Evolutionary conservation across 1,284 basidiomycete species (phyloP).

Genomic region (Boletus sp.): DNA sequence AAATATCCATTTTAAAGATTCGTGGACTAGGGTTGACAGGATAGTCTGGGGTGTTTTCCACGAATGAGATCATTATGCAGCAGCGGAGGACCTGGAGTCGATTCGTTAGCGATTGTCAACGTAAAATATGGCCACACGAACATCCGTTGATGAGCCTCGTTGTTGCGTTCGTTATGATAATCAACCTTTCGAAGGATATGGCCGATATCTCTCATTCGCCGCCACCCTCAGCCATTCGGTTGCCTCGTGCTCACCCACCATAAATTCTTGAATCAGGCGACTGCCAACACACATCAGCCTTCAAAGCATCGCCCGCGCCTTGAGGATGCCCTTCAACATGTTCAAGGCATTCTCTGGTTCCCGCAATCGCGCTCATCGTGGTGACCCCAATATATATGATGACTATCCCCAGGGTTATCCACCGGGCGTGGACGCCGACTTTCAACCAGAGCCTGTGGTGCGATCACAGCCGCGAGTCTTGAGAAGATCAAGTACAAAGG

Average conservation of each 20-base stretch:
- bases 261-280: slow-evolving; percentile 26
- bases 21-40: not conserved
- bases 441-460: slow-evolving; percentile 23
- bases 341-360: slow-evolving; percentile 36
- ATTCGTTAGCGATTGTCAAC: not conserved
- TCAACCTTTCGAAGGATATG: slow-evolving; percentile 1
- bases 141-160: slow-evolving; percentile 2
- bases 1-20: not conserved
- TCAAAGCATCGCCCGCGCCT: slow-evolving; percentile 16
- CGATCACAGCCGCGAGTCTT: slow-evolving; percentile 26
- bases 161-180: slow-evolving; percentile 6
- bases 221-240: slow-evolving; percentile 19
- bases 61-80: not conserved
- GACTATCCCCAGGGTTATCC: slow-evolving; percentile 34
- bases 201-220: slow-evolving; percentile 2
- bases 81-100: not conserved
- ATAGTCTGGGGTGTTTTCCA: slow-evolving; percentile 1
- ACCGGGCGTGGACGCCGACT: slow-evolving; percentile 18
- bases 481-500: slow-evolving; percentile 31
- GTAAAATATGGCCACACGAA: not conserved
- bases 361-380: slow-evolving; percentile 31
- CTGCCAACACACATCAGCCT: slow-evolving; percentile 15
- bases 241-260: slow-evolving; percentile 30
- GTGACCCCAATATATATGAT: slow-evolving; percentile 25
- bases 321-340: slow-evolving; percentile 38